Conservation (phyloP, 2,329 filamentous ascomycete genomes). For the Graphilbum ipis-grandicollis region DNA sequence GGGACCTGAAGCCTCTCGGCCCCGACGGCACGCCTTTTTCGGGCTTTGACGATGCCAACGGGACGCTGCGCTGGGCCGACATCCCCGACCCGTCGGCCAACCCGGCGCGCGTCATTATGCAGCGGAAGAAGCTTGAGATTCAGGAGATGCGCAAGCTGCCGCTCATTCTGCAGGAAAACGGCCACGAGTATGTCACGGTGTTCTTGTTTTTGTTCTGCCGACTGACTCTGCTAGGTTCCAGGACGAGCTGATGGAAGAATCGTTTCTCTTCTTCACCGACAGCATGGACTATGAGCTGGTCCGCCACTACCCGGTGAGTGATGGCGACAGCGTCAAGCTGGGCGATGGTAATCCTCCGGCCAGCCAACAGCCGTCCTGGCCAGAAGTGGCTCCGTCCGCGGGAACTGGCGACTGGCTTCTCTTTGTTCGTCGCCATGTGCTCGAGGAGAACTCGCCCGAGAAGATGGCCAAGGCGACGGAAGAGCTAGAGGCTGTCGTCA, state of each 20-base stretch:
- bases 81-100: slow-evolving; percentile 36
- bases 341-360: too few species aligned
- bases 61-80: slow-evolving; percentile 39
- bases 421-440: slow-evolving; percentile 32
- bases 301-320: slow-evolving; percentile 19
- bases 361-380: too few species aligned
- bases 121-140: slow-evolving; percentile 40
- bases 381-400: too few species aligned
- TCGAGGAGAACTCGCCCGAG: slow-evolving; percentile 39
- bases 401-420: slow-evolving; percentile 32
- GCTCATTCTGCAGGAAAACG: slow-evolving; percentile 31
- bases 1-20: too few species aligned
- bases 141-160: slow-evolving; percentile 30
- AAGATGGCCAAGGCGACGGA: slow-evolving; percentile 37
- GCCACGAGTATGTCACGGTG: slow-evolving; percentile 25
- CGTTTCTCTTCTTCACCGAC: slow-evolving; percentile 34
- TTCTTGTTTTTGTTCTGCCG: background rate
- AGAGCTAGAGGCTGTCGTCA: slow-evolving; percentile 26
- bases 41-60: slow-evolving; percentile 24
- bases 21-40: background rate
- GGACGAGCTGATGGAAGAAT: slow-evolving; percentile 34
- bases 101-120: slow-evolving; percentile 22
- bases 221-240: slow-evolving; percentile 23
- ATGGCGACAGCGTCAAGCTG: too few species aligned
- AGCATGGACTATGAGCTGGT: slow-evolving; percentile 35